Conservation (phyloP, 148 eudicot genomes). For the Rhododendron vialii region DNA sequence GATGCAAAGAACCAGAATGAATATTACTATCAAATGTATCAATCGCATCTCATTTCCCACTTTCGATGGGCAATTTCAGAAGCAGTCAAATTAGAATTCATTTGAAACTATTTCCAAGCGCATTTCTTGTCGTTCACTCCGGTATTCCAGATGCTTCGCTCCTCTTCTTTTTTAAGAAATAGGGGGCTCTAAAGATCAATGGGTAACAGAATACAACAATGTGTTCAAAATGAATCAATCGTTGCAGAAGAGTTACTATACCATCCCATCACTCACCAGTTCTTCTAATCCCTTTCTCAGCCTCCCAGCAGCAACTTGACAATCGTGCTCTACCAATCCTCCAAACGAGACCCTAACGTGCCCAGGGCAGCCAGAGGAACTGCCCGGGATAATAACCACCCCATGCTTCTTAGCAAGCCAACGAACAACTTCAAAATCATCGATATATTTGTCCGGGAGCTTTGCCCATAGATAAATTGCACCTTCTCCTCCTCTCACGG, state of each 20-base stretch:
- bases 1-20: not conserved
- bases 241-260: conserved; percentile 17
- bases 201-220: conserved; percentile 12
- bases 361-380: conserved; percentile 81
- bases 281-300: conserved; percentile 75
- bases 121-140: not conserved
- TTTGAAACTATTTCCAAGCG: not conserved
- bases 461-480: conserved; percentile 93
- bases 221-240: not conserved
- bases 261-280: conserved; percentile 72
- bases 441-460: conserved; percentile 51
- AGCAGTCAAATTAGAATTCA: not conserved
- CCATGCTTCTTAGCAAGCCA: conserved; percentile 79
- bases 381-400: conserved; percentile 72
- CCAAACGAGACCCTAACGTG: conserved; percentile 79
- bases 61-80: conserved; percentile 7
- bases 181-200: conserved; percentile 4
- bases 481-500: conserved; percentile 95
- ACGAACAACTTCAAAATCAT: conserved; percentile 65
- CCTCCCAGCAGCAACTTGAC: conserved; percentile 64
- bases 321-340: conserved; percentile 59
- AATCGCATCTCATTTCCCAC: conserved; percentile 5
- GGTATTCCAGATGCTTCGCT: not conserved
- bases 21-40: not conserved
- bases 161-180: not conserved